These are phyloP conservation scores for Aureobasidium sp. DNA, from an alignment of 2,329 filamentous ascomycete species.

Conservation along the genomic window DNA sequence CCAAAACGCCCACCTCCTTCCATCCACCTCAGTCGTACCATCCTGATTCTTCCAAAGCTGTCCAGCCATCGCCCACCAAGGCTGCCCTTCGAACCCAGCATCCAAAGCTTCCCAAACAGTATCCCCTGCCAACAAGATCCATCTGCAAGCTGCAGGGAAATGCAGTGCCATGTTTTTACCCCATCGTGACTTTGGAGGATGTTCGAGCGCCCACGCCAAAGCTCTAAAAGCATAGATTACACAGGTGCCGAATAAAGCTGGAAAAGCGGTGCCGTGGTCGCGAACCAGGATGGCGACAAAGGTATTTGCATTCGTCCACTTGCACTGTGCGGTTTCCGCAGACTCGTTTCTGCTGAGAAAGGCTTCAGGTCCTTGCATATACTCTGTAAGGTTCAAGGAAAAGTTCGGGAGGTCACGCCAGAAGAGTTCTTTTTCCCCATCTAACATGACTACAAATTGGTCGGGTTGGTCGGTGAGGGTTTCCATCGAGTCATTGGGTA, in stretches of 20 bases:
- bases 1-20: neutral
- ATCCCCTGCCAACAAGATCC: neutral
- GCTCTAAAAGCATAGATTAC: neutral
- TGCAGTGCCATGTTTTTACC: neutral
- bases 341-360: neutral
- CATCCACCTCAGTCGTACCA: neutral
- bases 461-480: too few species aligned
- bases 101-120: neutral
- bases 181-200: neutral
- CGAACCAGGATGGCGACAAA: neutral
- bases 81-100: neutral
- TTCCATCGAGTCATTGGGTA: too few species aligned
- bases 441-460: too few species aligned
- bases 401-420: neutral
- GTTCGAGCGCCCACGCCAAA: neutral
- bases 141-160: neutral
- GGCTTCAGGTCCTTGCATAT: neutral
- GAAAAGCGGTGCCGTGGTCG: neutral
- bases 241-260: neutral
- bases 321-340: neutral
- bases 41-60: neutral
- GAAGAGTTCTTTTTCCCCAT: too few species aligned
- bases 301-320: neutral
- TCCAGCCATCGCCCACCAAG: neutral
- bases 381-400: neutral